Evolutionary conservation across 164 flowering plant genomes (phyloP).

Genomic region (Liriodendron chinense): DNA sequence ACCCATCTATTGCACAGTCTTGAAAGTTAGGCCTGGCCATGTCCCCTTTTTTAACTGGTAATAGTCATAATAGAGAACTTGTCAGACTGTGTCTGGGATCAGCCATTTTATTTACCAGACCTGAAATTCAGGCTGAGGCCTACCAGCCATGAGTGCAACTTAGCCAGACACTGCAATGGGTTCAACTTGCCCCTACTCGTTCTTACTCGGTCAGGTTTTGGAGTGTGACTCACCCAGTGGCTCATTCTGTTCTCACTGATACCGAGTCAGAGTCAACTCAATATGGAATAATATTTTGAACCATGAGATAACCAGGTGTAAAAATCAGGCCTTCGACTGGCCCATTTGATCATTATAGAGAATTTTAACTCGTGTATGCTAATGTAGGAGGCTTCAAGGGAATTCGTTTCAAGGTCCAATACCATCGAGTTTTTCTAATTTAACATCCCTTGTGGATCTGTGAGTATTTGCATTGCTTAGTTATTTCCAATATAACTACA

Average conservation of each 20-base stretch:
- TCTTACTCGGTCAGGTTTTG: not conserved
- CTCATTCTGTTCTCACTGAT: not conserved
- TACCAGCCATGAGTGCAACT: no score
- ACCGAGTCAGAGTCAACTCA: not conserved
- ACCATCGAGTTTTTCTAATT: slow-evolving; percentile 55
- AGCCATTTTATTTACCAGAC: no score
- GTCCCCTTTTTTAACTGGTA: no score
- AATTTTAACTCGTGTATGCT: not conserved
- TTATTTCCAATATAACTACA: not conserved
- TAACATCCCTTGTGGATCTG: slow-evolving; percentile 57
- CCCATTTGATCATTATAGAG: not conserved
- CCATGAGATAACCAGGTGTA: not conserved
- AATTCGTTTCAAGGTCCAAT: slow-evolving; percentile 73
- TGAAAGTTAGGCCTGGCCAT: no score
- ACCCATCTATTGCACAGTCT: no score
- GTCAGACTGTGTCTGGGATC: no score
- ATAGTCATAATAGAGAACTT: no score
- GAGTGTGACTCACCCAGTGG: not conserved
- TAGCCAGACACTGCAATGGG: no score
- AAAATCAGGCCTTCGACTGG: not conserved
- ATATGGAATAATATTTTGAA: not conserved
- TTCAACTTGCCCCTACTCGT: no score
- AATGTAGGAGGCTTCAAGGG: slow-evolving; percentile 61
- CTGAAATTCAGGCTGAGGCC: no score
- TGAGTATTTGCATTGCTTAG: slow-evolving; percentile 28